These are phyloP conservation scores for Plasmodiophora brassicae DNA, from an alignment of 208 protist genomes.

Conservation along the genomic window DNA sequence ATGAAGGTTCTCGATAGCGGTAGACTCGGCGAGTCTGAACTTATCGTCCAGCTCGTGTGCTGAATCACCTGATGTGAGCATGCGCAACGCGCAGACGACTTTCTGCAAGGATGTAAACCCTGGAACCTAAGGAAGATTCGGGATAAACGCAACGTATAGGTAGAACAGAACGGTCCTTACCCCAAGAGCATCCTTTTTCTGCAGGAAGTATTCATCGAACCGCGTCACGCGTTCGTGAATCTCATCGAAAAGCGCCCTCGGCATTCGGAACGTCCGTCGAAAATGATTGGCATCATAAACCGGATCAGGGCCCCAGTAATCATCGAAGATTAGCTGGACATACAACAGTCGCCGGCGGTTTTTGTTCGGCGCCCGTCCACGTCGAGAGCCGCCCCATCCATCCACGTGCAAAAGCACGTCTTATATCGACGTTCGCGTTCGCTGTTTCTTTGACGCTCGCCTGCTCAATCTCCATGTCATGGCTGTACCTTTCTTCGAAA, in stretches of 20 bases:
- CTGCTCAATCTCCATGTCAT: too few species aligned
- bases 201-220: neutral
- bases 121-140: neutral
- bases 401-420: too few species aligned
- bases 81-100: neutral
- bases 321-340: neutral
- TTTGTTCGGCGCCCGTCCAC: neutral
- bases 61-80: neutral
- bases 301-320: conserved; percentile 23
- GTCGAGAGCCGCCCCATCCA: neutral
- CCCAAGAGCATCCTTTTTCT: neutral
- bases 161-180: too few species aligned
- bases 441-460: too few species aligned
- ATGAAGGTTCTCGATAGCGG: neutral
- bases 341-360: neutral
- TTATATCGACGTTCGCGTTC: too few species aligned
- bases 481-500: too few species aligned
- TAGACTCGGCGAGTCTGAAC: neutral
- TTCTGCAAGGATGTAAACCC: neutral
- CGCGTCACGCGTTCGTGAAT: neutral
- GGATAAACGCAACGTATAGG: too few species aligned
- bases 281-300: conserved; percentile 1
- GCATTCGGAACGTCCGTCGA: neutral
- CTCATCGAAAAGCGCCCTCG: neutral
- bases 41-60: neutral